Conservation (phyloP, 345 rosid genomes). For the Hevea brasiliensis region DNA sequence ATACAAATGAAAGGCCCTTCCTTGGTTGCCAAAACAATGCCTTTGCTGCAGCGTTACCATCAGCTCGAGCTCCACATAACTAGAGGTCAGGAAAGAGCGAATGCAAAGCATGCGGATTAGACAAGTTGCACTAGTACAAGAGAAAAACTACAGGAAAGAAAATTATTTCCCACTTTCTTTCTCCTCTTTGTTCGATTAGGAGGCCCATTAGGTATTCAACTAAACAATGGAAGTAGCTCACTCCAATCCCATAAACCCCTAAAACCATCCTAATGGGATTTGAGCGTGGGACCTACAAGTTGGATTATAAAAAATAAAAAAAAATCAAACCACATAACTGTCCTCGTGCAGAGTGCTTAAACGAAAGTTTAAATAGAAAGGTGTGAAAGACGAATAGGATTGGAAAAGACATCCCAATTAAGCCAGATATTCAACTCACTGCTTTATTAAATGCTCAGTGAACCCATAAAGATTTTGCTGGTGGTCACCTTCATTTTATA, state of each 20-base stretch:
- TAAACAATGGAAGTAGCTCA: neutral
- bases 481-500: neutral
- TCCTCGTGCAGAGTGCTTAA: neutral
- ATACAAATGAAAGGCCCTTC: slow-evolving; percentile 66
- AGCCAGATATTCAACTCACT: neutral
- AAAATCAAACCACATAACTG: neutral
- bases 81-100: slow-evolving; percentile 23
- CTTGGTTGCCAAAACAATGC: slow-evolving; percentile 92
- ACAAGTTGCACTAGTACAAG: neutral
- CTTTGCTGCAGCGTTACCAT: slow-evolving; percentile 55
- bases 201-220: neutral
- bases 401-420: neutral
- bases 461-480: neutral
- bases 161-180: too few relatives aligned
- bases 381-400: neutral
- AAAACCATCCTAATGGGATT: too few relatives aligned
- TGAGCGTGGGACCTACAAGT: neutral
- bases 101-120: slow-evolving; percentile 5
- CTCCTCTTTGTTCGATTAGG: neutral
- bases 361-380: neutral
- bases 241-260: neutral
- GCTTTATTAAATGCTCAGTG: neutral
- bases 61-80: slow-evolving; percentile 82
- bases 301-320: neutral
- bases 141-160: neutral